phyloP scores from a whole-genome alignment of 1,284 basidiomycete species.

The Apiotrichum veenhuisii region DNA sequence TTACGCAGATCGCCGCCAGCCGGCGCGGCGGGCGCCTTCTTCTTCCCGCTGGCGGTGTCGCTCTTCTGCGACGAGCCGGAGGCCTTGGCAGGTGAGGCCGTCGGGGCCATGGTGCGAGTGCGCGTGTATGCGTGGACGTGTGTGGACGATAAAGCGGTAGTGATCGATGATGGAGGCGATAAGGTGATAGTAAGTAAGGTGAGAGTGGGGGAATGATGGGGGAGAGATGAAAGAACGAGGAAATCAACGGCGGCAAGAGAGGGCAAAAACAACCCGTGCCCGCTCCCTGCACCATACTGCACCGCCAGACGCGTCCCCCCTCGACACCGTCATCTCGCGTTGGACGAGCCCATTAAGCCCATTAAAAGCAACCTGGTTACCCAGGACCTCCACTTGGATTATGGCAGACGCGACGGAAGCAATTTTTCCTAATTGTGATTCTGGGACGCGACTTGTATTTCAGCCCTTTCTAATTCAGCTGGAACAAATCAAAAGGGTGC shows the following conservation, averaged over 20 bases:
- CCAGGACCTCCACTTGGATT: conserved; percentile 2
- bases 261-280: no score
- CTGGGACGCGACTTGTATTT: neutral
- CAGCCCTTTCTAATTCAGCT: no score
- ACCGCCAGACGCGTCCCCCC: no score
- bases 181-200: neutral
- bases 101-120: conserved; percentile 13
- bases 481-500: no score
- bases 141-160: neutral
- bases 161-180: neutral
- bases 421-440: conserved; percentile 2
- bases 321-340: conserved; percentile 18
- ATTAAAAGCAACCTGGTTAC: no score
- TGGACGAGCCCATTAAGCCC: neutral
- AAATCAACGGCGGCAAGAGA: no score
- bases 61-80: conserved; percentile 12
- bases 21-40: conserved; percentile 9
- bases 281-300: no score
- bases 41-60: neutral
- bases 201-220: no score
- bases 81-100: conserved; percentile 16
- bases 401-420: neutral
- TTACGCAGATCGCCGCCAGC: conserved; percentile 26
- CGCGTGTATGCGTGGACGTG: no score
- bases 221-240: no score